phyloP scores from a whole-genome alignment of 208 protist genomes.

The Leishmania turanica region DNA sequence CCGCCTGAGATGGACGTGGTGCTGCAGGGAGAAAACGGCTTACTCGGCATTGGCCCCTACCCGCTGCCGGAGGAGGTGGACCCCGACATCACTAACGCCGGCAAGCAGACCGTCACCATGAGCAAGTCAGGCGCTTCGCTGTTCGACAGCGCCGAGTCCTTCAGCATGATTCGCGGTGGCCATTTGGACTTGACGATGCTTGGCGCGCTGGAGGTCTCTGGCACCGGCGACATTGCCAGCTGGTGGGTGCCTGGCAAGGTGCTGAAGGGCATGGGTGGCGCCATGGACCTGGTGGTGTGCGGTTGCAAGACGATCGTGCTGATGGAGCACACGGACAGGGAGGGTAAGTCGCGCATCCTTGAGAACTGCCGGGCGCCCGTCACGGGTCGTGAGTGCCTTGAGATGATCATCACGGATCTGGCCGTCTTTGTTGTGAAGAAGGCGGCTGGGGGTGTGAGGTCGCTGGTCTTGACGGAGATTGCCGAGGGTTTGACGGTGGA shows the following conservation, averaged over 20 bases:
- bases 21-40: slow-evolving; percentile 87
- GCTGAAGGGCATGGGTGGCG: slow-evolving; percentile 95
- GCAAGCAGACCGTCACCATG: slow-evolving; percentile 93
- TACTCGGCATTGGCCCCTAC: slow-evolving; percentile 91
- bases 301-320: slow-evolving; percentile 88
- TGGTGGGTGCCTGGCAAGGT: slow-evolving; percentile 95
- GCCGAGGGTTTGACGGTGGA: slow-evolving; percentile 80
- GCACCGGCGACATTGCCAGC: slow-evolving; percentile 93
- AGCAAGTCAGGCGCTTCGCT: slow-evolving; percentile 80
- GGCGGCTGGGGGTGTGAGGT: not conserved
- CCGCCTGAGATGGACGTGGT: slow-evolving; percentile 66
- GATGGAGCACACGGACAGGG: slow-evolving; percentile 93
- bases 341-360: slow-evolving; percentile 83
- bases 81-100: slow-evolving; percentile 94
- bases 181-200: slow-evolving; percentile 94
- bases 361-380: slow-evolving; percentile 78
- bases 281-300: slow-evolving; percentile 87
- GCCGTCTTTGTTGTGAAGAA: slow-evolving; percentile 85
- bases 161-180: slow-evolving; percentile 95
- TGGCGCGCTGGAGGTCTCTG: slow-evolving; percentile 90
- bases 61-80: slow-evolving; percentile 77
- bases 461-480: slow-evolving; percentile 75
- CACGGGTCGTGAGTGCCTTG: slow-evolving; percentile 72
- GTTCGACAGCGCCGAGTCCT: slow-evolving; percentile 71
- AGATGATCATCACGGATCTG: slow-evolving; percentile 94